These are phyloP conservation scores for Priceomyces carsonii DNA, from an alignment of 805 yeast species.

Conservation along the genomic window DNA sequence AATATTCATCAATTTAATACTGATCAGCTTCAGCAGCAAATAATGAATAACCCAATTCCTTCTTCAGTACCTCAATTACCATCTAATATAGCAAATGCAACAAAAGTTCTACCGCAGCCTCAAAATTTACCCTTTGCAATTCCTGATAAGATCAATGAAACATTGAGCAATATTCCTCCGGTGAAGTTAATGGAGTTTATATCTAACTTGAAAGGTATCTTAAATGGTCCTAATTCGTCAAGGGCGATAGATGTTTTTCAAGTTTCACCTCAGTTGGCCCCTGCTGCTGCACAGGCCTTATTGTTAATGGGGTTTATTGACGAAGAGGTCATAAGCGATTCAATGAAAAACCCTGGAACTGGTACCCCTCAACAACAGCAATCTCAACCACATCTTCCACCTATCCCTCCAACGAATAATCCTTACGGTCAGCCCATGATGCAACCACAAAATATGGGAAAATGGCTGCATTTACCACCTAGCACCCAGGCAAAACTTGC, in stretches of 20 bases:
- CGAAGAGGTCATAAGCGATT: slow-evolving; percentile 62
- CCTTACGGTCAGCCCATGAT: slow-evolving; percentile 15
- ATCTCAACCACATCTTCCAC: slow-evolving; percentile 9
- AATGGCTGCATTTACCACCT: slow-evolving; percentile 51
- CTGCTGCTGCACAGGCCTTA: slow-evolving; percentile 72
- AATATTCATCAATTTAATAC: slow-evolving; percentile 6
- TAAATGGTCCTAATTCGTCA: slow-evolving; percentile 49
- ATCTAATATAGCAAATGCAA: slow-evolving; percentile 51
- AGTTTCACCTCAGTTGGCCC: slow-evolving; percentile 57
- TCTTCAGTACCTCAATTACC: slow-evolving; percentile 35
- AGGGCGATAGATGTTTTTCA: slow-evolving; percentile 56
- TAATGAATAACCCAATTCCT: slow-evolving; percentile 1
- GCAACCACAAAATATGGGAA: slow-evolving; percentile 20
- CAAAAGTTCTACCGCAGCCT: slow-evolving; percentile 54
- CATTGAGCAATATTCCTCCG: slow-evolving; percentile 67
- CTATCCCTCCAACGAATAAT: slow-evolving; percentile 7
- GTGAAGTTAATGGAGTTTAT: slow-evolving; percentile 68
- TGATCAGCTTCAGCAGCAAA: slow-evolving; percentile 1
- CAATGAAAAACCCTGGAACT: slow-evolving; percentile 35
- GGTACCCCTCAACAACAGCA: slow-evolving; percentile 11
- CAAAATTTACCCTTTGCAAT: slow-evolving; percentile 45
- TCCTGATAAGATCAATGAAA: slow-evolving; percentile 61
- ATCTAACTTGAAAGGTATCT: slow-evolving; percentile 60
- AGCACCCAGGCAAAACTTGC: slow-evolving; percentile 51
- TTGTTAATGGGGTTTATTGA: slow-evolving; percentile 77